Evolutionary conservation across 2,329 filamentous ascomycete species (phyloP), one percentile per base, ranked within the genome.

Genomic region (Polychaeton citri): DNA sequence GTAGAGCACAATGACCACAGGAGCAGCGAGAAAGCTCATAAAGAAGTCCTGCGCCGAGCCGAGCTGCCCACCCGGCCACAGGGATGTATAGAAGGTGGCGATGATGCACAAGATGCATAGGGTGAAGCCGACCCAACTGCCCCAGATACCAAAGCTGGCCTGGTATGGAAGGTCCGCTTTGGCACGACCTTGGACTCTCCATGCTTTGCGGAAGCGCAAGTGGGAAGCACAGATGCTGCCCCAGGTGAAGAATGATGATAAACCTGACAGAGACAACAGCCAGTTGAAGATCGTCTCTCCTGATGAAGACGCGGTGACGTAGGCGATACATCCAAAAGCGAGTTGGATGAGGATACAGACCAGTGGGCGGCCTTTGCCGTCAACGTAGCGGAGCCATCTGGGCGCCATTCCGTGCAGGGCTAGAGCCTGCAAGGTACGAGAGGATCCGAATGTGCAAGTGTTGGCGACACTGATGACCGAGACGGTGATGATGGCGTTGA

Each of bases 401-500:
- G 87, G 86, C 0, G 83, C 86, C 55, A 90, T 34, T 41, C 77
- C 73, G 32, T 48, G 38, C 12, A 39, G 42, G 4, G 47, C 46
- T 10, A 49, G 38, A 9, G 72, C 71, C 30, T 70, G 68, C 8
- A 76, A 57, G 2, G 71, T 74, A 38, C 72, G 68, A 2, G 71
- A 72, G 2, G 64, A 68, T 43, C 68, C 72, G 45, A 70, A 76
- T 3, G 71, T 67, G 45, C 64, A 63, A 0, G 71, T 74, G 42
- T 72, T 70, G 45, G 68, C 72, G 30, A 75, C 70, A 36, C 62
- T 68, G 38, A 75, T 57, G 31, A 76, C 72, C 6, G 71, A 36
- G 20, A 31, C 32, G 21, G 95, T 76, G 55, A 95, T 94, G 42
- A 95, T 85, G 13, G 76, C 77, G 59, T 96, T 95, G 81, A 95